A percentile compares a stretch with the other conserved stretches of the same genome.
phyloP scores from a whole-genome alignment of 495 filamentous ascomycete species.

The Tuber microsphaerosporum region DNA sequence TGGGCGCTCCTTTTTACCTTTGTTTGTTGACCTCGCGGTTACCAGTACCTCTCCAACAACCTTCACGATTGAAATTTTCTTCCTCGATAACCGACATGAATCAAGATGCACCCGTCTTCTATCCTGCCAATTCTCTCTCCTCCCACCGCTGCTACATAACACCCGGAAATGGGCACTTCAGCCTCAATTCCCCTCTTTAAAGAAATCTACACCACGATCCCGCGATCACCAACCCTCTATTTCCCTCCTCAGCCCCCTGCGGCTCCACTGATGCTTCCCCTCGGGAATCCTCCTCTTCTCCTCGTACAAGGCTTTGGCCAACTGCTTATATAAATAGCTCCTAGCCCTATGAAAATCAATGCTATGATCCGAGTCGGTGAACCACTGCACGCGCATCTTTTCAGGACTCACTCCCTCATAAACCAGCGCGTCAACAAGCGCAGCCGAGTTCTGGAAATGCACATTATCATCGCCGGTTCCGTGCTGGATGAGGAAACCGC shows the following conservation, averaged over 20 bases:
- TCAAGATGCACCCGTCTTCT: no score
- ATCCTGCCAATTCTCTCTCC: not conserved
- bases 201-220: not conserved
- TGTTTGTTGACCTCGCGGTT: no score
- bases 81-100: no score
- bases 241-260: conserved; percentile 6
- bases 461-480: conserved; percentile 57
- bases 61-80: no score
- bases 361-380: conserved; percentile 53
- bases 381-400: conserved; percentile 50
- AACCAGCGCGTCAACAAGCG: conserved; percentile 50
- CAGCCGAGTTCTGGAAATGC: conserved; percentile 54
- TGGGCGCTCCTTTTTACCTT: no score
- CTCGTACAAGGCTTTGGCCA: conserved; percentile 48
- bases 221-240: not conserved
- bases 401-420: conserved; percentile 48
- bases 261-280: conserved; percentile 46
- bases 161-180: not conserved
- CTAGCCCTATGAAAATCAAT: conserved; percentile 48
- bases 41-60: no score
- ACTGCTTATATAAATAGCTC: conserved; percentile 49
- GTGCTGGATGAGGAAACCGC: conserved; percentile 52
- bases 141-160: not conserved
- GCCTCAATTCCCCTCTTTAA: not conserved
- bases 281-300: conserved; percentile 46